Conservation (phyloP, 257 asterid genomes). For the Solanum stenotomum region DNA sequence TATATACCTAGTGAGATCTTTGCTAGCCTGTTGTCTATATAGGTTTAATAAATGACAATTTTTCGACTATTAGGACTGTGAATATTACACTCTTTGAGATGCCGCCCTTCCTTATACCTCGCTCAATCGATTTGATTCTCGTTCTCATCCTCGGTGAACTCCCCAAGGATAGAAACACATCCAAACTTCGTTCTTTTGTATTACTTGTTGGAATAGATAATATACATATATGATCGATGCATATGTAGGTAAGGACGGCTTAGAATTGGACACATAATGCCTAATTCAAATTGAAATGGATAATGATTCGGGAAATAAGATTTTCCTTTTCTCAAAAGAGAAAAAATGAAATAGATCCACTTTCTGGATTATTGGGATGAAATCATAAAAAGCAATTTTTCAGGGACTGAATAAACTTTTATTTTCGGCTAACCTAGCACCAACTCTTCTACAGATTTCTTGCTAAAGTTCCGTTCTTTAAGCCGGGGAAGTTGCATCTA, state of each 20-base stretch:
- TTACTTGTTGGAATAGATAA: not conserved
- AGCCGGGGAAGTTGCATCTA: not conserved
- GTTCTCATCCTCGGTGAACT: not conserved
- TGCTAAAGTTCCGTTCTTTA: not conserved
- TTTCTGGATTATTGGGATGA: not conserved
- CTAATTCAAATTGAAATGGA: not conserved
- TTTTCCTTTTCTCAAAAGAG: no score
- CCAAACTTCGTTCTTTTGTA: not conserved
- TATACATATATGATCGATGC: not conserved
- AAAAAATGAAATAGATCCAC: not conserved
- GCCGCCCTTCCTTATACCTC: not conserved
- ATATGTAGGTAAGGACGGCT: not conserved
- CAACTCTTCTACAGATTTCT: not conserved
- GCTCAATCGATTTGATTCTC: not conserved
- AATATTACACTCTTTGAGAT: not conserved
- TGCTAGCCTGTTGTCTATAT: not conserved
- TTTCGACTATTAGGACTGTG: not conserved
- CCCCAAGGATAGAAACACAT: not conserved
- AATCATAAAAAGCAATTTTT: not conserved
- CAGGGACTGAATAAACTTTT: no score
- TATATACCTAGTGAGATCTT: not conserved
- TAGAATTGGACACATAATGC: not conserved
- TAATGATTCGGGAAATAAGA: not conserved
- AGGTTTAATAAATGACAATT: not conserved
- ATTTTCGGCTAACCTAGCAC: no score